Conservation (phyloP, 73 alveolate genomes). For the Tetrahymena thermophila region DNA sequence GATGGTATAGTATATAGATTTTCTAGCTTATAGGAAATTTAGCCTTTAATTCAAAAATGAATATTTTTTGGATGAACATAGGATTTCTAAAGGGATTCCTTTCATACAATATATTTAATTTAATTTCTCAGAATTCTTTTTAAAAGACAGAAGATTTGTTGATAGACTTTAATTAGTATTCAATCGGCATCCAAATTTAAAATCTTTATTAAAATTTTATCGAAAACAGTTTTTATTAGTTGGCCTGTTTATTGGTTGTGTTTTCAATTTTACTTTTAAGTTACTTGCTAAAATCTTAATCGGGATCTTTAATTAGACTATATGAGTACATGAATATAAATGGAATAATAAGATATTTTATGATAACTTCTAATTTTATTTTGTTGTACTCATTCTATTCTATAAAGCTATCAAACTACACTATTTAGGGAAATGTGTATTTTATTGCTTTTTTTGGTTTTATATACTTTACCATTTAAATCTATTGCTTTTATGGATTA, state of each 20-base stretch:
- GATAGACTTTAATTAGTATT: neutral
- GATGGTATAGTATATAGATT: neutral
- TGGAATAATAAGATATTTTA: neutral
- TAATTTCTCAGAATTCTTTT: neutral
- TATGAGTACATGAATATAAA: neutral
- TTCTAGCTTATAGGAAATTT: neutral
- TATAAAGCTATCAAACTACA: neutral
- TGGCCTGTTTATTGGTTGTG: neutral
- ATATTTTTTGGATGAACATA: neutral
- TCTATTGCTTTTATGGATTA: neutral
- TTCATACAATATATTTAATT: no score
- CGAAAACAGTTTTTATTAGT: neutral
- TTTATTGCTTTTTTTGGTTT: neutral
- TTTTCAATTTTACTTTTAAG: neutral
- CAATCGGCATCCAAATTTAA: neutral
- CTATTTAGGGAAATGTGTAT: neutral
- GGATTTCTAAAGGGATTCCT: neutral
- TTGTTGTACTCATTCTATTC: neutral
- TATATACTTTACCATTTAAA: no score
- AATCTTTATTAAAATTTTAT: no score
- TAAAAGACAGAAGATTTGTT: neutral
- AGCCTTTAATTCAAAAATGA: neutral
- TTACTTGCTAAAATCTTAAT: no score
- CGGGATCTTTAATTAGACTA: neutral
- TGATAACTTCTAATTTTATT: neutral